Evolutionary conservation across 768 basidiomycete species (phyloP).

Genomic region (Lanmaoa pseudosensibilis): DNA sequence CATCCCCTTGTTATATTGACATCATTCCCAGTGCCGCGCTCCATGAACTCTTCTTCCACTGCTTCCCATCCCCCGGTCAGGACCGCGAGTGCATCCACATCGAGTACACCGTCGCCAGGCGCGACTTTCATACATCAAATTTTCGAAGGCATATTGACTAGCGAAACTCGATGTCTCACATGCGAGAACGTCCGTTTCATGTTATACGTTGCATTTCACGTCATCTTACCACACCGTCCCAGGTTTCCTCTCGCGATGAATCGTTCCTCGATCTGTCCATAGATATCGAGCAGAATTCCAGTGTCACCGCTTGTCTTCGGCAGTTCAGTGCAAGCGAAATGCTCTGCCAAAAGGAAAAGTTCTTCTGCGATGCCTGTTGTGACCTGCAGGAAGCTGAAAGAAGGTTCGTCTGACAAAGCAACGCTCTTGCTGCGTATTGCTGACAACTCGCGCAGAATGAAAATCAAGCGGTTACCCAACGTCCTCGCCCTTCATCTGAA

Average conservation of each 20-base stretch:
- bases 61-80: constrained; percentile 41
- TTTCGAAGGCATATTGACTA: constrained; percentile 92
- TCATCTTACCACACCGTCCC: constrained; percentile 11
- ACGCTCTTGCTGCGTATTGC: neutral
- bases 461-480: constrained; percentile 95
- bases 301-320: constrained; percentile 91
- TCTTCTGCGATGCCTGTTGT: constrained; percentile 96
- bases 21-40: constrained; percentile 52
- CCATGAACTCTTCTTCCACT: constrained; percentile 55
- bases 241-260: constrained; percentile 94
- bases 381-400: constrained; percentile 98
- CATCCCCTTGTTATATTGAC: constrained; percentile 6
- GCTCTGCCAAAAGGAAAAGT: constrained; percentile 98
- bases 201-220: constrained; percentile 2
- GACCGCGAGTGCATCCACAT: constrained; percentile 47
- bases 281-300: constrained; percentile 98
- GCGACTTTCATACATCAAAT: constrained; percentile 86
- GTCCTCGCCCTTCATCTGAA: constrained; percentile 95
- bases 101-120: constrained; percentile 46
- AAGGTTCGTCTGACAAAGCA: constrained; percentile 51
- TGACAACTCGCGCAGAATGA: constrained; percentile 67
- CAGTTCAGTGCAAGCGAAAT: constrained; percentile 98
- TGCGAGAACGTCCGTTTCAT: constrained; percentile 83
- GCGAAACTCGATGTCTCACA: constrained; percentile 95
- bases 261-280: constrained; percentile 97